Evolutionary conservation across 2,329 filamentous ascomycete genomes (phyloP).

Genomic region (Stenocarpella maydis): DNA sequence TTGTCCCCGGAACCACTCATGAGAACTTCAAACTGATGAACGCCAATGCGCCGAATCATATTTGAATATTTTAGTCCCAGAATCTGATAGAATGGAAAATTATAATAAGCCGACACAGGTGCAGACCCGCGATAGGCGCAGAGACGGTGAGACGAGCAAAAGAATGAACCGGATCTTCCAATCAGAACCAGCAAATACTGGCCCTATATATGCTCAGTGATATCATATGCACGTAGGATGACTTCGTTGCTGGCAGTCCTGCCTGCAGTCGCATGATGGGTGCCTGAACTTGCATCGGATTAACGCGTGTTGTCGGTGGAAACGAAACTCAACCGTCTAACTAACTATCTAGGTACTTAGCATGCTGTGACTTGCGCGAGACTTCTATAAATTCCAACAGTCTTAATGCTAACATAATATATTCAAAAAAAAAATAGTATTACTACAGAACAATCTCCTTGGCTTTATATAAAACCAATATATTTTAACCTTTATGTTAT

Average conservation of each 20-base stretch:
- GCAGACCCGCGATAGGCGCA: constrained; percentile 4
- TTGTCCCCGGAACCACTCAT: not conserved
- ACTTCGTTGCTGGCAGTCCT: constrained; percentile 20
- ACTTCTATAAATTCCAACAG: too few species aligned
- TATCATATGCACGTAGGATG: constrained; percentile 26
- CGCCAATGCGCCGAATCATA: constrained; percentile 17
- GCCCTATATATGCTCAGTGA: constrained; percentile 26
- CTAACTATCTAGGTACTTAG: too few species aligned
- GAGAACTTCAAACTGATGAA: not conserved
- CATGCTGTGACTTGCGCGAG: too few species aligned
- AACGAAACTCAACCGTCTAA: too few species aligned
- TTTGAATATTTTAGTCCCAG: not conserved
- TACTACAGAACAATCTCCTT: too few species aligned
- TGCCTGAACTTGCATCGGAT: constrained; percentile 17
- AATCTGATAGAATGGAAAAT: not conserved
- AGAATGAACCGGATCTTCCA: not conserved
- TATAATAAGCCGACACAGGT: constrained; percentile 4
- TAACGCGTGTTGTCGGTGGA: too few species aligned
- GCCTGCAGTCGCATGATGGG: constrained; percentile 11
- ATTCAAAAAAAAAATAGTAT: too few species aligned
- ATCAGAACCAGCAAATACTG: constrained; percentile 11
- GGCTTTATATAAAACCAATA: too few species aligned
- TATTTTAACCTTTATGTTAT: too few species aligned
- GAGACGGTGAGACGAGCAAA: constrained; percentile 5
- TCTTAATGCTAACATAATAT: too few species aligned